Evolutionary conservation across 2,329 filamentous ascomycete species (phyloP).

Genomic region (Neodidymelliopsis sp.): DNA sequence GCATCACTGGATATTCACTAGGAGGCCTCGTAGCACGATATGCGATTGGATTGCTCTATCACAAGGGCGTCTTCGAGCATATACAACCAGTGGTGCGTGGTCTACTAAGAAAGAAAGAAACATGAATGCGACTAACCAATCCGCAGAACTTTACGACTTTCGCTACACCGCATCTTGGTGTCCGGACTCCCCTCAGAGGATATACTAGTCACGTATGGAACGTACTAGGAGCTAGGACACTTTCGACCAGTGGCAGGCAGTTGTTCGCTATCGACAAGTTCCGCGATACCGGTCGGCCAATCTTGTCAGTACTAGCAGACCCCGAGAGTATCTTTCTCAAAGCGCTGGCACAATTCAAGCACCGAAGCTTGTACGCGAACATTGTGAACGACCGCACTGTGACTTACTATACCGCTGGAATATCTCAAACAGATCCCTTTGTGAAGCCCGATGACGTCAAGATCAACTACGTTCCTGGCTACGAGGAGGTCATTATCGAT

Average conservation of each 20-base stretch:
- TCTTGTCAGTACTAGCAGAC: slow-evolving; percentile 83
- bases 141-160: slow-evolving; percentile 90
- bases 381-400: slow-evolving; percentile 85
- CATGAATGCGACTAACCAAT: slow-evolving; percentile 17
- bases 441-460: slow-evolving; percentile 70
- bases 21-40: slow-evolving; percentile 89
- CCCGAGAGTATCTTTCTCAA: slow-evolving; percentile 84
- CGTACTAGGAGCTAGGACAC: slow-evolving; percentile 77
- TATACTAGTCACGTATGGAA: slow-evolving; percentile 66
- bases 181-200: slow-evolving; percentile 54
- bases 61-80: slow-evolving; percentile 79
- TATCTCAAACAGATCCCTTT: slow-evolving; percentile 81
- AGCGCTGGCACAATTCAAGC: slow-evolving; percentile 77
- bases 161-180: slow-evolving; percentile 75
- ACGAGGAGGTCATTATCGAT: slow-evolving; percentile 78
- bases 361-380: slow-evolving; percentile 83
- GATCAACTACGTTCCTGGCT: slow-evolving; percentile 76
- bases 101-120: not conserved
- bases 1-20: slow-evolving; percentile 87
- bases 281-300: slow-evolving; percentile 78
- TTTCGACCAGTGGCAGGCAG: slow-evolving; percentile 85
- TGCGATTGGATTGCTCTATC: slow-evolving; percentile 81
- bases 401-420: slow-evolving; percentile 81
- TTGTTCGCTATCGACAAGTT: slow-evolving; percentile 89
- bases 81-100: slow-evolving; percentile 79